A percentile compares a stretch with the other conserved stretches of the same genome.
phyloP scores from a whole-genome alignment of 2,329 filamentous ascomycete genomes.

The Aquanectria penicillioides region DNA sequence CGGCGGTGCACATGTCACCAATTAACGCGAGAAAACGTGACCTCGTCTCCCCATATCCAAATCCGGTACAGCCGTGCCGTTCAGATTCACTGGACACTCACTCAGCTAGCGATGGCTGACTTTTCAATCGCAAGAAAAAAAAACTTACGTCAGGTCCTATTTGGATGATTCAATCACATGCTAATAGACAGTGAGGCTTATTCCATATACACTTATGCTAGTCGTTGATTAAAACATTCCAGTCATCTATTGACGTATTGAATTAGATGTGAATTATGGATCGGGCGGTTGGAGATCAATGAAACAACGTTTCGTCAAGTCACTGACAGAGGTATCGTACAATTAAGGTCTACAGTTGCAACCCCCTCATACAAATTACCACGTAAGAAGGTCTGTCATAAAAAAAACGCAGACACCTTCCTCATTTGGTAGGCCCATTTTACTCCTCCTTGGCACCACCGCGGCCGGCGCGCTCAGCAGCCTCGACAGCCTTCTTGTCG shows the following conservation, averaged over 20 bases:
- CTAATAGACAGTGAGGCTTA: too few relatives aligned
- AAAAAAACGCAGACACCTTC: slow-evolving; percentile 13
- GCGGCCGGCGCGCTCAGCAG: slow-evolving; percentile 78
- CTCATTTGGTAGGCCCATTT: slow-evolving; percentile 17
- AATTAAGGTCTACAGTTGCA: slow-evolving; percentile 25
- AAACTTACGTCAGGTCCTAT: too few relatives aligned
- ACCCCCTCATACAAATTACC: slow-evolving; percentile 18
- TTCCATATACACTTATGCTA: too few relatives aligned
- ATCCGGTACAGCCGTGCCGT: background rate
- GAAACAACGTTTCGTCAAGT: background rate
- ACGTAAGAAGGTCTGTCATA: slow-evolving; percentile 3
- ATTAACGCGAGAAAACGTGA: slow-evolving; percentile 47
- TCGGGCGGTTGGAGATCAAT: slow-evolving; percentile 6
- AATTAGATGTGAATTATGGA: background rate
- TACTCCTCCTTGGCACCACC: slow-evolving; percentile 80
- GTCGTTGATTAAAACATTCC: too few relatives aligned
- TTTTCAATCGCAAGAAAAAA: too few relatives aligned
- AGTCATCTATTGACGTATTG: too few relatives aligned
- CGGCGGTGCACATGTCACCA: slow-evolving; percentile 41
- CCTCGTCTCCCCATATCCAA: slow-evolving; percentile 7
- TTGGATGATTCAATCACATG: too few relatives aligned
- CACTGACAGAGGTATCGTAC: slow-evolving; percentile 28
- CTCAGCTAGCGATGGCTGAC: too few relatives aligned
- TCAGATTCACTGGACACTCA: too few relatives aligned
- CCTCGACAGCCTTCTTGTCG: slow-evolving; percentile 89